Base-by-base conservation (phyloP, 2,329 filamentous ascomycete genomes). In the Whalleya microplaca region DNA sequence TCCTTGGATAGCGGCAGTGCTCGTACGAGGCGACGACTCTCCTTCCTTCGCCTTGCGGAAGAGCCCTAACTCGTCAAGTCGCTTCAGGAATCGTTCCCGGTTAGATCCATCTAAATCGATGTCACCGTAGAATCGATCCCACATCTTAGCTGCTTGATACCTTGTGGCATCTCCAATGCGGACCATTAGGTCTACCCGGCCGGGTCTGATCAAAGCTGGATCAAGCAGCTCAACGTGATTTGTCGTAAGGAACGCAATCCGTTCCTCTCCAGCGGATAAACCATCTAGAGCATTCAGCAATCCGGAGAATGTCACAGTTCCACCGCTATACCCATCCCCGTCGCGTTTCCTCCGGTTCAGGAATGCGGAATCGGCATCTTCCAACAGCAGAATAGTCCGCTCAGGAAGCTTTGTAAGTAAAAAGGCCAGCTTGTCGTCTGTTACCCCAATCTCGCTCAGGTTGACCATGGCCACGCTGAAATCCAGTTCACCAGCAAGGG, bases 381-480 rank as follows among this genome's bases (percentile, higher is more conserved):
- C 93, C 9, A 97, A 79, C 46, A 97, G 75, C 16, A 96, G 84
- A 10, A 97, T 81, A 2, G 91, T 96, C 51, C 92, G 84, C 57
- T 88, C 86, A 0, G 93, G 94, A 37, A 96, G 82, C 70, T 94
- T 93, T 9, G 91, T 92, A 51, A 97, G 80, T 20, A 97, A 84
- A 66, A 92, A 90, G 21, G 94, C 93, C 52, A 97, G 78, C 64
- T 93, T 86, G 70, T 97, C 93, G 66, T 97, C 94, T 1, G 92
- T 96, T 70, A 97, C 83, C 16, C 93, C 93, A 52, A 91, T 84
- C 76, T 96, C 91, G 73, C 90, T 95, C 27, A 97, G 83, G 66
- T 96, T 96, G 63, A 97, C 81, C 76, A 96, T 93, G 50, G 93
- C 92, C 65, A 97, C 95, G 66, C 91, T 91, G 72, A 94, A 96